Base-by-base conservation (phyloP, 768 basidiomycete genomes). In the Pleurotus sapidus region DNA sequence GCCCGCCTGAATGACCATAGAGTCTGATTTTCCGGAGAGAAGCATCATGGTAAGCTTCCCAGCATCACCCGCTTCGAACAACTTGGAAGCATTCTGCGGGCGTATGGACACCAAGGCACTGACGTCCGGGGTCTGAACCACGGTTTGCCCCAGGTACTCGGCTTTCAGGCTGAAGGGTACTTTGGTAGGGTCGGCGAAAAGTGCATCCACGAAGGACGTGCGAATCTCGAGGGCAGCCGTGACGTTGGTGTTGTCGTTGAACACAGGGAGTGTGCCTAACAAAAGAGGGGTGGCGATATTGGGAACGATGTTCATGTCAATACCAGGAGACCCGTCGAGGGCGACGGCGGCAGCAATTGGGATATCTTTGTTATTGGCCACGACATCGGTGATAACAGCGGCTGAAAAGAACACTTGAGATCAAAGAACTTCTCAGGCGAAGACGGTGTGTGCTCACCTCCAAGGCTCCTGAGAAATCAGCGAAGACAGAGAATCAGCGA, bases 11-110 rank as follows among this genome's bases (percentile, higher is more conserved):
- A n/a, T 20, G 1, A 27, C 11, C 15, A 50, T 30, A 15, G 17
- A 30, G 27, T 50, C 49, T n/a, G 25, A 30, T 27, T 30, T 30
- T 24, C 49, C 49, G 4, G 15, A 50, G 15, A 72, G 51, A 15
- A 69, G 9, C 11, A 71, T 55, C 42, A 72, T 49, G 1, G 73
- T 71, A 25, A 71, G 59, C 2, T 34, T 34, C 3, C 71, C 71
- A 1, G 54, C 57, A 17, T 53, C 45, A 5, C 67, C 70, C 7
- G 65, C 68, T 38, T 65, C 55, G 49, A 66, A 61, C 20, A 72
- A 60, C 14, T 60, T 63, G 7, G 61, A 58, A 23, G 69, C 56
- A 42, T 67, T 64, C 59, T 72, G 70, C 2, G 61, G 38, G 9
- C 73, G 70, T 4, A 53, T 45, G 8, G 68, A 60, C 11, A 66